Conservation (phyloP, 495 filamentous ascomycete genomes). For the Neurospora discreta region DNA sequence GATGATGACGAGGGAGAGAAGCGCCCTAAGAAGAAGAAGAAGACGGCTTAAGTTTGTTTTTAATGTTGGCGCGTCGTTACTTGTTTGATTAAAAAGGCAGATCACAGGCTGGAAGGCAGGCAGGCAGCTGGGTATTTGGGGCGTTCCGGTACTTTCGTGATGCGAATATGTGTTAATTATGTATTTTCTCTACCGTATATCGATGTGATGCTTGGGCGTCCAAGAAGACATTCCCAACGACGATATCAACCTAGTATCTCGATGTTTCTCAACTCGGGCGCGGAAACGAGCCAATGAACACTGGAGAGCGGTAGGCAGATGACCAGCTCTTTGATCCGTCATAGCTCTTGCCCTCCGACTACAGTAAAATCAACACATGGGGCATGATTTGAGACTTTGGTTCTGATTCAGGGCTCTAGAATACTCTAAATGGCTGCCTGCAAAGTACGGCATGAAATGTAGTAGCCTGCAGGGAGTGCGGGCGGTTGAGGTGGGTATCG, state of each 20-base stretch:
- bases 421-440: too few species aligned
- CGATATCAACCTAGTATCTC: neutral
- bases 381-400: neutral
- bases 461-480: neutral
- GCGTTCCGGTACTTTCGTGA: neutral
- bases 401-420: neutral
- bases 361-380: too few species aligned
- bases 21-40: slow-evolving; percentile 40
- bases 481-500: neutral
- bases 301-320: neutral
- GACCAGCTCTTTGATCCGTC: too few species aligned
- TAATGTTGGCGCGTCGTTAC: neutral
- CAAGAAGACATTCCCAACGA: neutral
- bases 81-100: slow-evolving; percentile 1
- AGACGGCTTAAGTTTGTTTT: slow-evolving; percentile 18
- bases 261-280: neutral
- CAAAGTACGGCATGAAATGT: neutral
- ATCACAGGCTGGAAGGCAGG: neutral
- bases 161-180: neutral
- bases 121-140: neutral
- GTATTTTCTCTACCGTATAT: neutral
- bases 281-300: neutral
- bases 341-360: too few species aligned
- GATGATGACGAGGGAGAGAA: slow-evolving; percentile 26
- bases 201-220: neutral